These are phyloP conservation scores for Rugosomyces carneus DNA, from an alignment of 1,284 basidiomycete species.

Conservation along the genomic window DNA sequence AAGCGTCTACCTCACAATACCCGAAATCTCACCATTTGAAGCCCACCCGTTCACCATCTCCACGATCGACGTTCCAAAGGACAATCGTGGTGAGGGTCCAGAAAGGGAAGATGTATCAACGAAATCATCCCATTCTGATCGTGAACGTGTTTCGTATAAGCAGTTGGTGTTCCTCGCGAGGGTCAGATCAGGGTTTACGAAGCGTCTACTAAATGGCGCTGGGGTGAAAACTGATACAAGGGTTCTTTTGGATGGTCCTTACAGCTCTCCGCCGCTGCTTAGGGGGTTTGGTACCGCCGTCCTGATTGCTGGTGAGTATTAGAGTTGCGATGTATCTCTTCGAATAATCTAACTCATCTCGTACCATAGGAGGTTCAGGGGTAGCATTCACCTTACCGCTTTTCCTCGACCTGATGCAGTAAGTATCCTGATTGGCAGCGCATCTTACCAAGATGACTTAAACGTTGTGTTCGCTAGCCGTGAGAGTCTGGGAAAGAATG, in stretches of 20 bases:
- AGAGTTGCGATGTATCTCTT: neutral
- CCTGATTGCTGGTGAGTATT: conserved; percentile 1
- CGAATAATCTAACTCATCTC: neutral
- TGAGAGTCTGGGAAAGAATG: conserved; percentile 3
- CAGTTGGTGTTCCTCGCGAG: conserved; percentile 48
- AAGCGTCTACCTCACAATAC: conserved; percentile 41
- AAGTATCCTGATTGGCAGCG: neutral
- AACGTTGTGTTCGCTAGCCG: neutral
- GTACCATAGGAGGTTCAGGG: conserved; percentile 12
- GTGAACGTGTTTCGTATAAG: conserved; percentile 15
- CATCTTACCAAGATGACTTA: neutral
- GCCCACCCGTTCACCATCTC: conserved; percentile 54
- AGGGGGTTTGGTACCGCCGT: neutral
- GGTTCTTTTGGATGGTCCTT: conserved; percentile 1
- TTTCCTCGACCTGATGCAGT: conserved; percentile 12
- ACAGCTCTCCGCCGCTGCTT: neutral
- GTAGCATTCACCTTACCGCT: conserved; percentile 16
- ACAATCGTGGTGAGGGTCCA: neutral
- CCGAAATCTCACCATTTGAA: conserved; percentile 41
- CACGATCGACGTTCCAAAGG: conserved; percentile 27
- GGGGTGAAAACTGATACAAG: neutral
- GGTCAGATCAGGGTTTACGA: conserved; percentile 39
- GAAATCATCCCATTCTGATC: conserved; percentile 16
- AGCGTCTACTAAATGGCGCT: conserved; percentile 25
- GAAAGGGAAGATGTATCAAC: neutral